Percentiles rank a stretch among this genome's conserved stretches.
Evolutionary conservation across 2,329 filamentous ascomycete genomes (phyloP).

Genomic region (Paraphaeosphaeria minitans): DNA sequence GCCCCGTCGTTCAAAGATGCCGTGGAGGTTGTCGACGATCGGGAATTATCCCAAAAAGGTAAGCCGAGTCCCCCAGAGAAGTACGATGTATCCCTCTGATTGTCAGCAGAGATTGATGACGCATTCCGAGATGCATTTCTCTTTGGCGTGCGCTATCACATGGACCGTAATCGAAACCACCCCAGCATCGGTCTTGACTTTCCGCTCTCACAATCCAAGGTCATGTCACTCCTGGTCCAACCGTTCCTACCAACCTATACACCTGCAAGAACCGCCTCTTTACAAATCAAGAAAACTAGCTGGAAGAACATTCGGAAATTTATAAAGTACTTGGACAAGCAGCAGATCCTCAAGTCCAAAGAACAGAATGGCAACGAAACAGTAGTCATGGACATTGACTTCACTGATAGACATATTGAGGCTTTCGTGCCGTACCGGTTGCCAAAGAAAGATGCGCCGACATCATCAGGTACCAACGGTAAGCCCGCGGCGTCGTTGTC

Average conservation of each 20-base stretch:
- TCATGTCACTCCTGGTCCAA: slow-evolving; percentile 69
- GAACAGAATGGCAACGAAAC: slow-evolving; percentile 68
- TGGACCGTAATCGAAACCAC: slow-evolving; percentile 58
- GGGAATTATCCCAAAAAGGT: slow-evolving; percentile 64
- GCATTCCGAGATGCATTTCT: slow-evolving; percentile 69
- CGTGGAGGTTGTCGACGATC: slow-evolving; percentile 50
- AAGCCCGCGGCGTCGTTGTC: slow-evolving; percentile 48
- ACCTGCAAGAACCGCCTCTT: slow-evolving; percentile 59
- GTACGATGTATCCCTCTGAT: slow-evolving; percentile 11
- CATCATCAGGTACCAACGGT: slow-evolving; percentile 41
- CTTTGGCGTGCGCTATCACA: slow-evolving; percentile 65
- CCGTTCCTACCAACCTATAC: slow-evolving; percentile 67
- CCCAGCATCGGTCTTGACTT: slow-evolving; percentile 63
- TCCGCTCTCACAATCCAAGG: slow-evolving; percentile 66
- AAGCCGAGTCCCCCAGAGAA: slow-evolving; percentile 17
- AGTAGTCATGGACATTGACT: slow-evolving; percentile 68
- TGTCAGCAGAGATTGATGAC: slow-evolving; percentile 64
- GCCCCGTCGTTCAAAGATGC: slow-evolving; percentile 38
- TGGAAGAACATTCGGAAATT: slow-evolving; percentile 75
- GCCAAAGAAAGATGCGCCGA: slow-evolving; percentile 59
- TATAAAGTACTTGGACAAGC: slow-evolving; percentile 70
- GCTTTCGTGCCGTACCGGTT: slow-evolving; percentile 67
- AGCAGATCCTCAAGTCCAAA: slow-evolving; percentile 66
- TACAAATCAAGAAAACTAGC: slow-evolving; percentile 72
- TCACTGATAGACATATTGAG: slow-evolving; percentile 59